These are phyloP conservation scores for Phytophthora constricta DNA, from an alignment of 352 stramenopile genomes.

Conservation along the genomic window DNA sequence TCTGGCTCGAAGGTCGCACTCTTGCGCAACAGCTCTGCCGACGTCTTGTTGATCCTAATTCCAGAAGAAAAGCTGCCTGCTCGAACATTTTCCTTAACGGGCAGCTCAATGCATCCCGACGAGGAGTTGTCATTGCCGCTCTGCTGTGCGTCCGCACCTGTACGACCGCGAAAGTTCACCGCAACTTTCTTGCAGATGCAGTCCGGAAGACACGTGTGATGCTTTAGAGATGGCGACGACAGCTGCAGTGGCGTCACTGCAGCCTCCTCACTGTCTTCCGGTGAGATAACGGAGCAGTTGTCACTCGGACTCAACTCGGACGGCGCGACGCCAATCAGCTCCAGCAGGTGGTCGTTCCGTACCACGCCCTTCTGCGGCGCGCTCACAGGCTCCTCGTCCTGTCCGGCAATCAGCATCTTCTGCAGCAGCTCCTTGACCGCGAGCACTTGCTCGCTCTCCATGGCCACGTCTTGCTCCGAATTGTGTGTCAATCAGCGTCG, in stretches of 20 bases:
- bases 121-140: background rate
- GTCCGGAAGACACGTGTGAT: background rate
- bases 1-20: constrained; percentile 64
- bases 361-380: constrained; percentile 14
- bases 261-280: constrained; percentile 18
- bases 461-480: background rate
- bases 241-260: constrained; percentile 20
- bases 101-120: background rate
- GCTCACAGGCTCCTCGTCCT: constrained; percentile 11
- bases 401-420: constrained; percentile 19
- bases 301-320: constrained; percentile 21
- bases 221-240: background rate
- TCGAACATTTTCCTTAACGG: background rate
- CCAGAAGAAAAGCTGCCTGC: constrained; percentile 8
- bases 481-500: no score
- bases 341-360: constrained; percentile 27
- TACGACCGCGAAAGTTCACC: background rate
- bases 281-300: constrained; percentile 17
- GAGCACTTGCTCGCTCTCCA: constrained; percentile 57
- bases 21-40: constrained; percentile 46
- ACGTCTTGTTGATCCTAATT: constrained; percentile 35
- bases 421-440: constrained; percentile 49
- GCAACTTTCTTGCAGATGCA: background rate
- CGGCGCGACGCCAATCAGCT: constrained; percentile 23
- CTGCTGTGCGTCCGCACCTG: background rate